These are phyloP conservation scores for Xylaria sp. DNA, from an alignment of 2,329 filamentous ascomycete genomes.

Conservation along the genomic window DNA sequence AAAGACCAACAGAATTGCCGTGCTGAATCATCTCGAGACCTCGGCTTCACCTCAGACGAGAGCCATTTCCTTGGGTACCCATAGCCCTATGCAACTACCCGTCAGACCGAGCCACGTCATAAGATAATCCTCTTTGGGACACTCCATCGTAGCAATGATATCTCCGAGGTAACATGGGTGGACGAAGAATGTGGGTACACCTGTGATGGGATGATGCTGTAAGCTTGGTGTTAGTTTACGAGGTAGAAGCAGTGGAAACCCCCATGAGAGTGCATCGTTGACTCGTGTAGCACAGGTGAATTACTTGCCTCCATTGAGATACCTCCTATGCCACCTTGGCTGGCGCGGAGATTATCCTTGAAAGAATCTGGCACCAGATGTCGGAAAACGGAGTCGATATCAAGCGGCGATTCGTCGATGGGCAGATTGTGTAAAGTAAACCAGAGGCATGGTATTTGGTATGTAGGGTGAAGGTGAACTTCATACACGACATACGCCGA, in stretches of 20 bases:
- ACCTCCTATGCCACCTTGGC: slow-evolving; percentile 74
- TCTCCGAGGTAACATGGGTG: slow-evolving; percentile 92
- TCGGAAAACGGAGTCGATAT: slow-evolving; percentile 76
- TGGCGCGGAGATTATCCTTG: slow-evolving; percentile 68
- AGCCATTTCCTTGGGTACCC: slow-evolving; percentile 77
- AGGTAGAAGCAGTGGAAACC: slow-evolving; percentile 58
- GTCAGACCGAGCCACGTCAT: slow-evolving; percentile 90
- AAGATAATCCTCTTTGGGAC: slow-evolving; percentile 76
- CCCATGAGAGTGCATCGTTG: slow-evolving; percentile 49
- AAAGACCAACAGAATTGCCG: not conserved
- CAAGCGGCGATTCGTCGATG: slow-evolving; percentile 65
- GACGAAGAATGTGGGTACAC: slow-evolving; percentile 84
- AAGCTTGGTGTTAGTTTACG: slow-evolving; percentile 46
- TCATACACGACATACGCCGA: slow-evolving; percentile 73
- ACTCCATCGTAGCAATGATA: slow-evolving; percentile 76
- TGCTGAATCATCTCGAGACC: slow-evolving; percentile 8
- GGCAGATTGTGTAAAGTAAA: slow-evolving; percentile 73
- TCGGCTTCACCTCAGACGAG: slow-evolving; percentile 18
- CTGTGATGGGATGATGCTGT: slow-evolving; percentile 85
- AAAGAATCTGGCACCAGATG: slow-evolving; percentile 75
- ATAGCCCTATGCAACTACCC: slow-evolving; percentile 81
- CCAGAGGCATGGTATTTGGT: slow-evolving; percentile 80
- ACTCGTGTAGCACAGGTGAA: slow-evolving; percentile 48
- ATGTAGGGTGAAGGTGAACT: slow-evolving; percentile 79
- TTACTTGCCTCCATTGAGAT: slow-evolving; percentile 80